Evolutionary conservation across 805 yeast species (phyloP), one percentile per base, ranked within the genome.

Genomic region (Spathaspora sp.): DNA sequence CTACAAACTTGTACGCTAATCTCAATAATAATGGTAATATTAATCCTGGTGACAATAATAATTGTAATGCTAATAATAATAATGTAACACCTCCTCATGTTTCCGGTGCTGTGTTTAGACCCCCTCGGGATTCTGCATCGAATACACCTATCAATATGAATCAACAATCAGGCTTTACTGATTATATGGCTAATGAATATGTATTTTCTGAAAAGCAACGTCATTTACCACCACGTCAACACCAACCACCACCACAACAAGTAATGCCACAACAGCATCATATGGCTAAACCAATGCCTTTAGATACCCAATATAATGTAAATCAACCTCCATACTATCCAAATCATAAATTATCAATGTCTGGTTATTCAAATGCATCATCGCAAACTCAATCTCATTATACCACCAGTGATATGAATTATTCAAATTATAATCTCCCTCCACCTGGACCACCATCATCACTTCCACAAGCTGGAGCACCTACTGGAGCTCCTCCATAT

Each of bases 171-270:
- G 55, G 40, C 16, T 35, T 35, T 35, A n/a, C 17, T 51, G 60
- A 57, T 42, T 57, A 47, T 47, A 52, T 50, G 52, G 47, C 48
- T 35, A 57, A 56, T 46, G 60, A 59, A 29, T 49, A 55, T 46
- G 55, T 52, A 28, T 55, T 46, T 44, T 44, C 46, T 5, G 28
- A 12, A 11, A 35, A 31, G 10, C 49, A 16, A 2, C 39, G 5
- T 17, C 19, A 3, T 18, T 44, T 14, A 2, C 44, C 42, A 12
- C 49, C 40, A n/a, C 51, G 48, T 23, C 47, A 40, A 23, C 49
- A 45, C 9, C 51, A 51, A 42, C 47, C 29, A 20, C 47, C 28
- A 10, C 52, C 29, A 42, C 48, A 32, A 23, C 49, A 16, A 32
- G 29, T 32, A 17, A 43, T 32, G 38, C 35, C 44, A 11, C 47